A percentile compares a stretch with the other conserved stretches of the same genome.
phyloP scores from a whole-genome alignment of 1,284 basidiomycete species.

The Apiotrichum siamense region DNA sequence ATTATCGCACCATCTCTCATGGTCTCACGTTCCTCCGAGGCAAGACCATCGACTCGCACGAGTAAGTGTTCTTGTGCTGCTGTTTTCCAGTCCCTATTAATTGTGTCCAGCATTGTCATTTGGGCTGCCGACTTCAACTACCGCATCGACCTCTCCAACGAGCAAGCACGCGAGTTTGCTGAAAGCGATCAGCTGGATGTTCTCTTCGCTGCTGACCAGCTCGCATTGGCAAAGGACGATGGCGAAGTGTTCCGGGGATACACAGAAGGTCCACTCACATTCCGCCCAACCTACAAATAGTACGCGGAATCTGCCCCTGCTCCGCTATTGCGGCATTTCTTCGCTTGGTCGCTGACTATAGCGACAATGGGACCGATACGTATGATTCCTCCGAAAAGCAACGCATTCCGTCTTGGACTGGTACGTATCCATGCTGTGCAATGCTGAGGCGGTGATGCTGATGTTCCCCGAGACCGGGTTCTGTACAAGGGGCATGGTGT shows the following conservation, averaged over 20 bases:
- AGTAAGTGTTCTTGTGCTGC: conserved; percentile 54
- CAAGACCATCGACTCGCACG: conserved; percentile 79
- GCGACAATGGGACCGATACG: conserved; percentile 57
- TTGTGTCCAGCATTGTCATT: conserved; percentile 54
- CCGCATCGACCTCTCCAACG: conserved; percentile 79
- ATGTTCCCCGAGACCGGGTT: conserved; percentile 64
- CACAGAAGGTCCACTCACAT: conserved; percentile 78
- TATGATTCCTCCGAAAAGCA: conserved; percentile 97
- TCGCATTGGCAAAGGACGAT: conserved; percentile 63
- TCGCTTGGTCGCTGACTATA: conserved; percentile 2
- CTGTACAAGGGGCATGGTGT: conserved; percentile 69
- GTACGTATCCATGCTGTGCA: conserved; percentile 48
- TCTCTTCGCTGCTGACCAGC: conserved; percentile 76
- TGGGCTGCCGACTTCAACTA: conserved; percentile 97
- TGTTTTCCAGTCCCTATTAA: background rate
- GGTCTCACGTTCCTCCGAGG: conserved; percentile 83
- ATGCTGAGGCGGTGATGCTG: background rate
- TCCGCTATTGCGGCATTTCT: background rate
- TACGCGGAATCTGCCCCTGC: conserved; percentile 5
- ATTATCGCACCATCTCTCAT: conserved; percentile 79
- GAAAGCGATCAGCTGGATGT: conserved; percentile 62
- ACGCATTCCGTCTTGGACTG: conserved; percentile 96
- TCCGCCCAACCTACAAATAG: conserved; percentile 54
- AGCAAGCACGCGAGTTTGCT: conserved; percentile 63
- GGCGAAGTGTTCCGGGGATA: conserved; percentile 74